A percentile compares a stretch with the other conserved stretches of the same genome.
These are phyloP conservation scores for Galeopsis tetrahit DNA, from an alignment of 257 asterid species.

Conservation along the genomic window DNA sequence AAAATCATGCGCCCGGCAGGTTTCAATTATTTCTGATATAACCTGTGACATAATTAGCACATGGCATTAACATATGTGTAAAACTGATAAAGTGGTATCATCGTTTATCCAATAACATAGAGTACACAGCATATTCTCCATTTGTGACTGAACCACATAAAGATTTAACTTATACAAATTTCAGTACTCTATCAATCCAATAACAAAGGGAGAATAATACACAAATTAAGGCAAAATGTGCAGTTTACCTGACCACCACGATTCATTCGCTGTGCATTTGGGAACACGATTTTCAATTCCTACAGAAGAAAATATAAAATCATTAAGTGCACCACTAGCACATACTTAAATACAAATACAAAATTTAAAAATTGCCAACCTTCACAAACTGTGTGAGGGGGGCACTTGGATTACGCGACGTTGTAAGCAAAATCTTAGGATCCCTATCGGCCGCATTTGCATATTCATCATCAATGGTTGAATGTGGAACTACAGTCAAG, in stretches of 20 bases:
- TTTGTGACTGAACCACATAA: neutral
- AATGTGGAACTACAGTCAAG: conserved; percentile 64
- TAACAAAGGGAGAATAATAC: neutral
- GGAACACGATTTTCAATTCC: conserved; percentile 91
- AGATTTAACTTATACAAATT: neutral
- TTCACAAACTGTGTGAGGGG: conserved; percentile 95
- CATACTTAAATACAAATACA: neutral
- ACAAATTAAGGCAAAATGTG: neutral
- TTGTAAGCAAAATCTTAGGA: conserved; percentile 88
- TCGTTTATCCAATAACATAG: neutral
- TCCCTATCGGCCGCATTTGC: conserved; percentile 74
- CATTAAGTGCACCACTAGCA: conserved; percentile 1
- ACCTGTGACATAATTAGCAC: conserved; percentile 51
- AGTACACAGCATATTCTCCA: neutral
- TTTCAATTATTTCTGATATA: conserved; percentile 86
- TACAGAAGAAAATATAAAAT: conserved; percentile 32
- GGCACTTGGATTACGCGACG: conserved; percentile 92
- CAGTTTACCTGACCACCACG: conserved; percentile 89
- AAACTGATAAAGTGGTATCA: neutral
- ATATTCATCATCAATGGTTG: conserved; percentile 95
- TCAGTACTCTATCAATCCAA: neutral
- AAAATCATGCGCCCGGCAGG: conserved; percentile 86
- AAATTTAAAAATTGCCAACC: conserved; percentile 48
- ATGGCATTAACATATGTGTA: conserved; percentile 11
- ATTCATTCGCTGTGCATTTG: conserved; percentile 87